A percentile compares a stretch with the other conserved stretches of the same genome.
Conservation (phyloP, 2,329 filamentous ascomycete genomes). For the Calcarisporium arbuscula region DNA sequence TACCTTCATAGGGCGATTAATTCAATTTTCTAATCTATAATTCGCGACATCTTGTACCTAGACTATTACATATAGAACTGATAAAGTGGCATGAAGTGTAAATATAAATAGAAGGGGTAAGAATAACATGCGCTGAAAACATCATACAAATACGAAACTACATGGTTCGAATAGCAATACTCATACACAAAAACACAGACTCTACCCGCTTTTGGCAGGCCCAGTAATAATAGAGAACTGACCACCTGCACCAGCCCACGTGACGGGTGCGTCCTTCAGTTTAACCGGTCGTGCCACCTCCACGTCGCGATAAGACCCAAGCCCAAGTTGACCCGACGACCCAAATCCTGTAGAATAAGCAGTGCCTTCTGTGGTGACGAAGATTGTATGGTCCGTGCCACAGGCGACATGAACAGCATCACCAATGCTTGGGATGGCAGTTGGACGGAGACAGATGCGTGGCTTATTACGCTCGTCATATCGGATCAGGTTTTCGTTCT, state of each 20-base stretch:
- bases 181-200: too few relatives aligned
- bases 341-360: background rate
- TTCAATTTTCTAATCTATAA: too few relatives aligned
- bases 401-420: background rate
- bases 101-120: too few relatives aligned
- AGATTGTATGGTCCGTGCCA: constrained; percentile 1
- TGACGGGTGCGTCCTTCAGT: background rate
- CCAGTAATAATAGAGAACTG: constrained; percentile 5
- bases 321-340: background rate
- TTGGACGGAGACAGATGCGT: background rate
- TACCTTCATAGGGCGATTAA: too few relatives aligned
- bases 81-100: too few relatives aligned
- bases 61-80: too few relatives aligned
- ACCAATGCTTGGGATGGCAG: background rate
- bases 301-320: background rate
- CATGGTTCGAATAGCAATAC: too few relatives aligned
- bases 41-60: too few relatives aligned
- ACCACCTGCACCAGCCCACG: constrained; percentile 1
- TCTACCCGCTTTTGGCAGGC: background rate
- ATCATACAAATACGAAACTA: too few relatives aligned
- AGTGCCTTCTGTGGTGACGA: background rate
- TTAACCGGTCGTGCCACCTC: background rate
- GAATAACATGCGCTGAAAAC: too few relatives aligned
- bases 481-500: background rate
- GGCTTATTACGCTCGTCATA: constrained; percentile 1